Evolutionary conservation across 208 protist genomes (phyloP), one percentile per base, ranked within the genome.

Genomic region (Leishmania gerbilli): DNA sequence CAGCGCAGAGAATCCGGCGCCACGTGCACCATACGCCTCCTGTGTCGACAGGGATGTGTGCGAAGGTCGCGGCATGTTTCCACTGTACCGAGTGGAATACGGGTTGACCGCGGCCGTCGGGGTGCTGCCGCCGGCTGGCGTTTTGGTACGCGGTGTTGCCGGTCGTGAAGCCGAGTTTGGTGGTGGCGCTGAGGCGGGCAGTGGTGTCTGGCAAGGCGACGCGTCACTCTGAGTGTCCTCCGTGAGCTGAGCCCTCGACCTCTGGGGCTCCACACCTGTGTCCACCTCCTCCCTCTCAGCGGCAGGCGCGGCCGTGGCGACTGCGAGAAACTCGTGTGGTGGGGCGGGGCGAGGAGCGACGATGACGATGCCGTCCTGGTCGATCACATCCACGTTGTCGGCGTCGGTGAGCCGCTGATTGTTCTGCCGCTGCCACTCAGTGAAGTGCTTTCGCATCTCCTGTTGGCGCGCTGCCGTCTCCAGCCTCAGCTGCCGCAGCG

Each of bases 321-420:
- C 19, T 51, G 55, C 7, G 58, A 15, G 53, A 55, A 13, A 75
- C 31, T 55, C 37, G 27, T 55, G 79, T 37, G 71, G 72, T 21
- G 84, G 80, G 19, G 53, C 47, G 6, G 81, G 55, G 13, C 84
- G 82, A 45, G 83, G 90, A 0, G 89, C 84, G 27, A 95, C 82
- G 58, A 93, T 90, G 11, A 90, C 65, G 9, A 93, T 88, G 24
- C 87, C 89, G 56, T 83, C 84, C 15, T 87, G 71, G 56, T 88
- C 87, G 45, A 79, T 89, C 56, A 91, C 85, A n/a, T 87, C 62
- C 51, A 84, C 77, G 55, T 91, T 92, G 47, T 79, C 83, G 11
- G 84, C 85, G 24, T 65, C 83, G 45, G 86, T 88, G 71, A 86
- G 81, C 24, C 80, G 79, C 81, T 88, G 78, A 51, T 89, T 86